A percentile compares a stretch with the other conserved stretches of the same genome.
Evolutionary conservation across 345 rosid species (phyloP).

Genomic region (Citrus inodora): DNA sequence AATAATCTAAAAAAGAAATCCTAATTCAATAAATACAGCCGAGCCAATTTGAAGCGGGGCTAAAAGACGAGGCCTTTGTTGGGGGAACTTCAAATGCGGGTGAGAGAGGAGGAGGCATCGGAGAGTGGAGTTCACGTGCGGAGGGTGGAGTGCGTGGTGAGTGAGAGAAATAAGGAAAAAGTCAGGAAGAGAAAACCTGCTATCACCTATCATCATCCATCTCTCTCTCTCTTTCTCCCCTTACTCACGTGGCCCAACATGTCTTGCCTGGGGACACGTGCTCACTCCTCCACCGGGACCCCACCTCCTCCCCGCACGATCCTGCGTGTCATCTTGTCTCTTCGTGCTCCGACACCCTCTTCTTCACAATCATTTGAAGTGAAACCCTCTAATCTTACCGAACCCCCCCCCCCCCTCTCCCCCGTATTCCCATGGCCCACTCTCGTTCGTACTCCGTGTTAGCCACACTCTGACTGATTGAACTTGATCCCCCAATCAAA

Average conservation of each 20-base stretch:
- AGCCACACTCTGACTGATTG: background rate
- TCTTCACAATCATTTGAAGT: constrained; percentile 35
- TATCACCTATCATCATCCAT: background rate
- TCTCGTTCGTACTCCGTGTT: background rate
- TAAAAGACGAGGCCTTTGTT: background rate
- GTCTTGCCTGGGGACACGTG: constrained; percentile 56
- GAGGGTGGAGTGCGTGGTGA: background rate
- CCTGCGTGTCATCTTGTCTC: constrained; percentile 36
- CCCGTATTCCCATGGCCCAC: background rate
- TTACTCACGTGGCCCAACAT: constrained; percentile 62
- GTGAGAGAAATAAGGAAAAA: constrained; percentile 24
- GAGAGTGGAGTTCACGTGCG: constrained; percentile 59
- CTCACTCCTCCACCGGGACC: constrained; percentile 17
- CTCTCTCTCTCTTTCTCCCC: background rate
- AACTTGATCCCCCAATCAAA: background rate
- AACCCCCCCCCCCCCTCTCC: background rate
- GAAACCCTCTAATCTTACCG: background rate
- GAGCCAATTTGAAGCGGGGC: background rate
- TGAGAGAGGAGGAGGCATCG: constrained; percentile 25
- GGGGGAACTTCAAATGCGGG: background rate
- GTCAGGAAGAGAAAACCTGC: constrained; percentile 28
- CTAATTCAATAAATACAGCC: background rate
- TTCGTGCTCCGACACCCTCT: constrained; percentile 32
- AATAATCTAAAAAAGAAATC: too few relatives aligned
- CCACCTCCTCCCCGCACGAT: constrained; percentile 22